Evolutionary conservation across 1,284 basidiomycete species (phyloP), one percentile per base, ranked within the genome.

Genomic region (Fomitopsis betulina): DNA sequence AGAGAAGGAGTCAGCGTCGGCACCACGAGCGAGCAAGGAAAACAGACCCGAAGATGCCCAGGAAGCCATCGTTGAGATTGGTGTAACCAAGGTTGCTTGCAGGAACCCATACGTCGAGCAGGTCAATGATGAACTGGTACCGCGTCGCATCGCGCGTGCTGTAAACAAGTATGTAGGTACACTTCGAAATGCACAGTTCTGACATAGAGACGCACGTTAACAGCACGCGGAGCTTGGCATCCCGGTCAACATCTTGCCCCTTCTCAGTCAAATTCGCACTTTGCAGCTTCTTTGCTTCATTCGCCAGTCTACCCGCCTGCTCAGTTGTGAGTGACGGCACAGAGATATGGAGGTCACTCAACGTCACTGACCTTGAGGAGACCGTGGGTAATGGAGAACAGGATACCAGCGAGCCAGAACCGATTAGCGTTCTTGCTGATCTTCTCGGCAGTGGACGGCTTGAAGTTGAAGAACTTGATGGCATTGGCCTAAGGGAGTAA

Each of bases 371-470:
- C 89, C 78, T 91, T 92, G 68, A 91, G 68, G 42, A 87, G 70
- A 38, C 84, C 81, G 65, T 89, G 81, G 17, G 82, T 73, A 47
- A 95, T 79, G 67, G 89, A 93, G 67, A 93, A 85, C 33, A 87
- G 62, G 63, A 98, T 94, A 2, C 96, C 97, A 10, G 87, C 80
- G 45, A 98, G 78, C 96, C 96, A 99, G 75, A 95, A 91, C 55
- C 90, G 85, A 70, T 91, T 91, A 5, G 94, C 88, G 38, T 85
- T 80, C 71, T 86, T 90, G 62, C 83, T 76, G 55, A 95, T 78
- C 64, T 78, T 83, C 59, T 85, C 79, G 15, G 85, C 79, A 33
- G 86, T 89, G 54, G 86, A 85, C 38, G 87, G 82, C 53, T 80
- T 75, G 58, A 93, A 72, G 58, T 72, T 81, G 57, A 91, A 76